Evolutionary conservation across 257 asterid genomes (phyloP).

Genomic region (Cruciata laevipes): DNA sequence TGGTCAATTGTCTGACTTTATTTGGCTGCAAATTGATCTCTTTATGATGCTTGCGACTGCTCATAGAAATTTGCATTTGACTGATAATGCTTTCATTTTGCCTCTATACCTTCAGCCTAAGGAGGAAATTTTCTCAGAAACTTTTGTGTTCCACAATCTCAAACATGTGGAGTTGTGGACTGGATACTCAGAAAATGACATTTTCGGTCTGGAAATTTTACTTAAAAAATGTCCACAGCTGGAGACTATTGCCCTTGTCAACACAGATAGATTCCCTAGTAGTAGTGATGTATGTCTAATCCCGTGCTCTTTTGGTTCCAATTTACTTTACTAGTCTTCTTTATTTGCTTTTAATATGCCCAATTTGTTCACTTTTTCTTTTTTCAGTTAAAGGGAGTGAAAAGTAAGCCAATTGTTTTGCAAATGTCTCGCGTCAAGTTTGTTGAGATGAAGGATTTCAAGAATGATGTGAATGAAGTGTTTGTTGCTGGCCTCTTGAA

Average conservation of each 20-base stretch:
- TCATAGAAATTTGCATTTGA: too few species aligned
- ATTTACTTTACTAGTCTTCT: too few species aligned
- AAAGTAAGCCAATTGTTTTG: not conserved
- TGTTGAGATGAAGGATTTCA: not conserved
- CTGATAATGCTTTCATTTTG: not conserved
- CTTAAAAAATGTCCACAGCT: constrained; percentile 3
- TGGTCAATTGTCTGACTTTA: too few species aligned
- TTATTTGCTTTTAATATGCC: too few species aligned
- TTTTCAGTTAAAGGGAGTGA: not conserved
- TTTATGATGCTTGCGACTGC: too few species aligned
- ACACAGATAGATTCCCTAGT: too few species aligned
- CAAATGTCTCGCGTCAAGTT: not conserved
- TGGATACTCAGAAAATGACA: not conserved
- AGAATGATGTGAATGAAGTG: not conserved
- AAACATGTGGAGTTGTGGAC: constrained; percentile 5
- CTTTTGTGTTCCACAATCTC: not conserved
- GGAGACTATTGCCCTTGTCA: not conserved
- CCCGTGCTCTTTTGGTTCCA: too few species aligned
- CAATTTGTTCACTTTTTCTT: too few species aligned
- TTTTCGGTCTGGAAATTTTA: constrained; percentile 1
- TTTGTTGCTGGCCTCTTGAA: not conserved
- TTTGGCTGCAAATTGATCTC: too few species aligned
- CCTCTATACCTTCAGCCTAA: not conserved
- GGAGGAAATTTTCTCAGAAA: not conserved
- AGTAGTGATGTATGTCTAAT: too few species aligned